Evolutionary conservation across 805 yeast species (phyloP), one percentile per base, ranked within the genome.

Genomic region (Kodamaea sagamina): DNA sequence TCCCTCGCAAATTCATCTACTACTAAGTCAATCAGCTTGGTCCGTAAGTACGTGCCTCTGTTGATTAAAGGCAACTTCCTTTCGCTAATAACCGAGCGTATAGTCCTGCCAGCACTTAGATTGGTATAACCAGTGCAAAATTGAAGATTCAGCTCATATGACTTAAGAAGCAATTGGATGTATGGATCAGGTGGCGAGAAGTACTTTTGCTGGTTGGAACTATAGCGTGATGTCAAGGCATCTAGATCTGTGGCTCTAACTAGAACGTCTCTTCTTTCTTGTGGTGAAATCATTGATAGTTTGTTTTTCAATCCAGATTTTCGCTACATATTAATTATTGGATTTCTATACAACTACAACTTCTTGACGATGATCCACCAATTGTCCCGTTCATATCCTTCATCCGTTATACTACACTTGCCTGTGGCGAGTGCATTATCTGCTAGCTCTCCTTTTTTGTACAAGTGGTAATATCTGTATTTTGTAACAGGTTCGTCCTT

Each of bases 311-410:
- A 6, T 37, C 22, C 15, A 18, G 19, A 13, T 18, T 21, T 32
- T 32, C 36, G 13, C 8, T n/a, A 18, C 6, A n/a, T n/a, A 32
- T 32, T 12, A 17, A 15, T 27, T 27, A 15, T 13, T 13, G 10
- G 3, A 32, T 26, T 26, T 13, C 11, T 27, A 17, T 16, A 10
- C 9, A 26, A 18, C 18, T 43, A 48, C n/a, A 32, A 39, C 50
- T 56, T 52, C 46, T 50, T 34, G 44, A 63, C 48, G 1, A 70
- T 58, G 1, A 63, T 63, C 86, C 96, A 92, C 98, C 98, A 93
- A 57, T 92, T 92, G 59, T 92, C 99, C 57, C 77, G 79, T 60
- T 93, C 98, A 58, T 92, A 93, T 0, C 99, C 99, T 32, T 77
- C 68, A 19, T 76, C 79, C 0, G 85, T 72, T 0, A 90, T 71